phyloP scores from a whole-genome alignment of 805 yeast species.

The Limtongia smithiae region DNA sequence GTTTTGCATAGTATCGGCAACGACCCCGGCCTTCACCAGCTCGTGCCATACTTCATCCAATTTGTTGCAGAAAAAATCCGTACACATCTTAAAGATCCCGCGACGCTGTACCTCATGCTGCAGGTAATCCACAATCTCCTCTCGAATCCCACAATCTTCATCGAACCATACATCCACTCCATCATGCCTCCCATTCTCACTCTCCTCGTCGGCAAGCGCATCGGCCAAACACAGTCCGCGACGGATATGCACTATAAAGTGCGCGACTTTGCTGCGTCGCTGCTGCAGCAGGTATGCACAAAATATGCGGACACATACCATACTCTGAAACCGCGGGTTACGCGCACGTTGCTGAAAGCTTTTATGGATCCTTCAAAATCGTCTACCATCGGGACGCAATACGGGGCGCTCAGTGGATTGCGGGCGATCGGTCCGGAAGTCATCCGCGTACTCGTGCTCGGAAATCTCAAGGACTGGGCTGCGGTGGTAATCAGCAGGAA shows the following conservation, averaged over 20 bases:
- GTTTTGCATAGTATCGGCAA: constrained; percentile 80
- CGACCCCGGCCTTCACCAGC: constrained; percentile 95
- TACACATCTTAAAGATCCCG: constrained; percentile 70
- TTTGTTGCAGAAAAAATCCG: constrained; percentile 93
- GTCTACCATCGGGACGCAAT: constrained; percentile 67
- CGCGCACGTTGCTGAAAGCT: constrained; percentile 87
- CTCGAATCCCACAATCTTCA: constrained; percentile 76
- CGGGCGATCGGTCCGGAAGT: constrained; percentile 84
- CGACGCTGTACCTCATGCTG: constrained; percentile 73
- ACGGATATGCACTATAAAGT: constrained; percentile 50
- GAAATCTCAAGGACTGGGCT: constrained; percentile 78
- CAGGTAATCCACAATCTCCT: constrained; percentile 83
- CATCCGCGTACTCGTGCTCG: constrained; percentile 74
- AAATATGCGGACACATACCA: constrained; percentile 82
- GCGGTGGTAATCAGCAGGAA: constrained; percentile 35
- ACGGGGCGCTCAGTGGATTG: constrained; percentile 85
- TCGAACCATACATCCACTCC: constrained; percentile 89
- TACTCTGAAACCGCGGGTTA: constrained; percentile 86
- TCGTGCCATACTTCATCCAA: constrained; percentile 94
- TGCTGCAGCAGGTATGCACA: constrained; percentile 71
- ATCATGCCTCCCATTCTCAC: constrained; percentile 96
- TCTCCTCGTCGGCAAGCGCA: constrained; percentile 76
- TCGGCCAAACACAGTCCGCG: constrained; percentile 53
- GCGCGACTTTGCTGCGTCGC: constrained; percentile 82
- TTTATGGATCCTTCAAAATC: constrained; percentile 81